These are phyloP conservation scores for Clonostachys rosea DNA, from an alignment of 2,329 filamentous ascomycete species.

Conservation along the genomic window DNA sequence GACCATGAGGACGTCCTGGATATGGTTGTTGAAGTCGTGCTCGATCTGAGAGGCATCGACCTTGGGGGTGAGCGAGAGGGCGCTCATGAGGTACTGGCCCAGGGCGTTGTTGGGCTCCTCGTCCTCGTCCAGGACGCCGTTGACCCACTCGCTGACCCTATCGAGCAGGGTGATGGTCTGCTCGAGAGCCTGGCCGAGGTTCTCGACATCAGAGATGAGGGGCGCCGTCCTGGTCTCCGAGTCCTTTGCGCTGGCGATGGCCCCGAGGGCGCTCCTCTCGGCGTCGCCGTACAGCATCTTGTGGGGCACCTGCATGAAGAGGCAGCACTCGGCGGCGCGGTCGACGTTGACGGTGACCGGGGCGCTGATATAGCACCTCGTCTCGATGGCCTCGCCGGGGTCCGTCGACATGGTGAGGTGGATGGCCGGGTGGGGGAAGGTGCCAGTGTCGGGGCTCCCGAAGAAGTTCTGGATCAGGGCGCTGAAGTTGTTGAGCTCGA, in stretches of 20 bases:
- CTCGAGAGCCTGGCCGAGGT: constrained; percentile 78
- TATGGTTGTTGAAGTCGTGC: constrained; percentile 99
- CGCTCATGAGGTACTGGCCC: constrained; percentile 92
- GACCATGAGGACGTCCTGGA: constrained; percentile 97
- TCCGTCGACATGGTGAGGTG: constrained; percentile 93
- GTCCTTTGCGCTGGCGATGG: constrained; percentile 79
- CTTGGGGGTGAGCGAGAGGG: constrained; percentile 89
- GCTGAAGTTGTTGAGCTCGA: constrained; percentile 97
- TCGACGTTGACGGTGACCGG: constrained; percentile 94
- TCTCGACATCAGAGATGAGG: constrained; percentile 84
- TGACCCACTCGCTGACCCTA: constrained; percentile 86
- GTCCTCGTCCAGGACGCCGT: constrained; percentile 91
- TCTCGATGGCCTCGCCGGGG: constrained; percentile 82
- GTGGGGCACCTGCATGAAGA: constrained; percentile 96
- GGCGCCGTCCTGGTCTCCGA: constrained; percentile 67
- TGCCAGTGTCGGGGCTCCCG: constrained; percentile 92
- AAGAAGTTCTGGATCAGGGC: constrained; percentile 99
- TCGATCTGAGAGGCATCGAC: constrained; percentile 88
- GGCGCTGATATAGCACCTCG: constrained; percentile 90
- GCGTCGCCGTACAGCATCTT: constrained; percentile 84
- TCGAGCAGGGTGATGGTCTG: constrained; percentile 87
- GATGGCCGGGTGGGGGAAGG: constrained; percentile 94
- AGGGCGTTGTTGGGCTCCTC: constrained; percentile 83
- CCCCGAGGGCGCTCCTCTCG: constrained; percentile 65
- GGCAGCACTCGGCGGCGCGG: constrained; percentile 89